These are phyloP conservation scores for Alternaria longipes DNA, from an alignment of 2,329 filamentous ascomycete species.

Conservation along the genomic window DNA sequence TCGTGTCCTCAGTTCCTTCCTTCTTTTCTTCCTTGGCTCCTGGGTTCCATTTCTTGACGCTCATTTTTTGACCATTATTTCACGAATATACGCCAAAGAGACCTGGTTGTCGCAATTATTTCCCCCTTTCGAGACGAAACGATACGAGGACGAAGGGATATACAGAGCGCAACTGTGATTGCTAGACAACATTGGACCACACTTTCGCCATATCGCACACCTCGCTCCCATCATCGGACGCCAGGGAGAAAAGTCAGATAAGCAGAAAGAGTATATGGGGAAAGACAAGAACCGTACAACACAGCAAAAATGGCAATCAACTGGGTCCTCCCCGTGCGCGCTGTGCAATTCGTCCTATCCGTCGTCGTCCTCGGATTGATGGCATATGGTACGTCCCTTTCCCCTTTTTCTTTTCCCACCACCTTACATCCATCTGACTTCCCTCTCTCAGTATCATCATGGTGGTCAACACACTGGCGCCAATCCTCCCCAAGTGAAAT, in stretches of 20 bases:
- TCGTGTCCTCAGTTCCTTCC: neutral
- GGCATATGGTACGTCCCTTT: constrained; percentile 67
- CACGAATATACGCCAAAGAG: neutral
- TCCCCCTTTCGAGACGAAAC: neutral
- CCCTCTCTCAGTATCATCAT: constrained; percentile 62
- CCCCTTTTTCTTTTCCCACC: neutral
- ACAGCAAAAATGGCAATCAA: constrained; percentile 58
- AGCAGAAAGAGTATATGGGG: neutral
- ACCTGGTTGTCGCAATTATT: neutral
- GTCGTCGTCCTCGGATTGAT: constrained; percentile 79
- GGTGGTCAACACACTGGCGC: constrained; percentile 63
- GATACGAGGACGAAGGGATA: neutral
- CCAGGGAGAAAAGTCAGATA: neutral
- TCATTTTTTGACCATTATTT: neutral
- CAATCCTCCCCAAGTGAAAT: constrained; percentile 64
- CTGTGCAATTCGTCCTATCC: constrained; percentile 72
- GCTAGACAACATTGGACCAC: neutral
- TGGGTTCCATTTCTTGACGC: neutral
- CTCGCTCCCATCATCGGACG: neutral
- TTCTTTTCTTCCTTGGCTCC: neutral
- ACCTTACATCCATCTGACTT: constrained; percentile 10
- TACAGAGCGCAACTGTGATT: neutral
- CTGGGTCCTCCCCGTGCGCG: constrained; percentile 70
- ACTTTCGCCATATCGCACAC: neutral
- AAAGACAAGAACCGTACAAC: neutral